Conservation (phyloP, 495 filamentous ascomycete genomes). For the Rusavskia elegans region DNA sequence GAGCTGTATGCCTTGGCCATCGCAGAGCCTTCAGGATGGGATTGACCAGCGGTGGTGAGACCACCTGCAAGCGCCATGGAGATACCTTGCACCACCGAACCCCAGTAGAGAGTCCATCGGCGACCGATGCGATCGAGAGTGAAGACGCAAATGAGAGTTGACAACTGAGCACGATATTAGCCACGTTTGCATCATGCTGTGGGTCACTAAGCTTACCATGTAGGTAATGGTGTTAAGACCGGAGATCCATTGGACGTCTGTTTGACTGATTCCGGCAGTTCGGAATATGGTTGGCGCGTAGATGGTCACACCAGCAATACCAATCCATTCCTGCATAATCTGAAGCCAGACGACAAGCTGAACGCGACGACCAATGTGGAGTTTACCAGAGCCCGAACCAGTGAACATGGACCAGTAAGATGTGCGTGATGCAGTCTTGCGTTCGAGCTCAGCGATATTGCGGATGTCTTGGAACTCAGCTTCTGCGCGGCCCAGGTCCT, state of each 20-base stretch:
- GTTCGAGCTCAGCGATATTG: conserved; percentile 39
- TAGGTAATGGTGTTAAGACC: conserved; percentile 58
- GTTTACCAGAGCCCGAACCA: conserved; percentile 42
- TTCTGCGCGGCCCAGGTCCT: conserved; percentile 37
- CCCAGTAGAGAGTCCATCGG: conserved; percentile 43
- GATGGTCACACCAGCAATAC: conserved; percentile 56
- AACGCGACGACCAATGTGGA: conserved; percentile 49
- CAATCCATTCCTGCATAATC: conserved; percentile 61
- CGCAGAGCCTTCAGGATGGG: conserved; percentile 19
- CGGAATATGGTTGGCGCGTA: conserved; percentile 53
- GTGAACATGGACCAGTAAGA: conserved; percentile 50
- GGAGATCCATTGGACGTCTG: conserved; percentile 49
- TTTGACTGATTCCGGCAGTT: conserved; percentile 43
- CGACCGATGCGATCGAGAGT: conserved; percentile 42
- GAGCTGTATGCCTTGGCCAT: conserved; percentile 39
- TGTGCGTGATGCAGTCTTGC: conserved; percentile 30
- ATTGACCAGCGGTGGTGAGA: conserved; percentile 34
- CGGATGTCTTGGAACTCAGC: conserved; percentile 48
- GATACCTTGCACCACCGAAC: conserved; percentile 35
- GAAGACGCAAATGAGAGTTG: conserved; percentile 41
- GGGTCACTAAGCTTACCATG: conserved; percentile 15
- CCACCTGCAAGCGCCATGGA: conserved; percentile 36
- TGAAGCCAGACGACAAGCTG: conserved; percentile 58
- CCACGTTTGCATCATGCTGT: background rate
- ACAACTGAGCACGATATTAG: conserved; percentile 27